Evolutionary conservation across 371 early-diverging fungal species (phyloP).

Genomic region (Lichtheimia ramosa): DNA sequence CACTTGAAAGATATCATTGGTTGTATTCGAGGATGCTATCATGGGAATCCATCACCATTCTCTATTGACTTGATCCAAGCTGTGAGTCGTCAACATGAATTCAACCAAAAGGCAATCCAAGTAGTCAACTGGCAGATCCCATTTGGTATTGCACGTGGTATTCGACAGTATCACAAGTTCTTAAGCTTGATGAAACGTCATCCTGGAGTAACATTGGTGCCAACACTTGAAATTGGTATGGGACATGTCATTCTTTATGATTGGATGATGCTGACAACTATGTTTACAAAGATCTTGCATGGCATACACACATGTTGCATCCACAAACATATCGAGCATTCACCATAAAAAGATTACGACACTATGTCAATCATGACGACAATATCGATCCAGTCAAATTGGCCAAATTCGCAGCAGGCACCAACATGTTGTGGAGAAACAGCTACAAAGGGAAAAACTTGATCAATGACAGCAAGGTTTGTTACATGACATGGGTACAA

Average conservation of each 20-base stretch:
- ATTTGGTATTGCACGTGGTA: conserved; percentile 2
- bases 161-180: conserved; percentile 22
- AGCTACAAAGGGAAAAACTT: background rate
- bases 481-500: background rate
- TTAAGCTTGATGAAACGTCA: conserved; percentile 15
- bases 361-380: conserved; percentile 49
- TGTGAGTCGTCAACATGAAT: conserved; percentile 33
- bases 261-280: background rate
- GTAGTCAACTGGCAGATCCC: conserved; percentile 13
- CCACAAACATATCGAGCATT: conserved; percentile 32
- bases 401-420: background rate
- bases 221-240: conserved; percentile 35
- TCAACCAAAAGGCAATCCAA: conserved; percentile 16
- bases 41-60: conserved; percentile 9
- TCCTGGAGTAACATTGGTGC: conserved; percentile 26
- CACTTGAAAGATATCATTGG: too few relatives aligned
- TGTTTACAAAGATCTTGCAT: conserved; percentile 14
- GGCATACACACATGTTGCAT: conserved; percentile 53
- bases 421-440: conserved; percentile 11
- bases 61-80: conserved; percentile 36
- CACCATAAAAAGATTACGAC: conserved; percentile 24
- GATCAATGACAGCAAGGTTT: background rate
- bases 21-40: conserved; percentile 6
- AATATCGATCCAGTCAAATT: conserved; percentile 28
- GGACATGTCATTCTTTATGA: background rate